Evolutionary conservation across 768 basidiomycete species (phyloP).

Genomic region (Leccinum aurantiacum): DNA sequence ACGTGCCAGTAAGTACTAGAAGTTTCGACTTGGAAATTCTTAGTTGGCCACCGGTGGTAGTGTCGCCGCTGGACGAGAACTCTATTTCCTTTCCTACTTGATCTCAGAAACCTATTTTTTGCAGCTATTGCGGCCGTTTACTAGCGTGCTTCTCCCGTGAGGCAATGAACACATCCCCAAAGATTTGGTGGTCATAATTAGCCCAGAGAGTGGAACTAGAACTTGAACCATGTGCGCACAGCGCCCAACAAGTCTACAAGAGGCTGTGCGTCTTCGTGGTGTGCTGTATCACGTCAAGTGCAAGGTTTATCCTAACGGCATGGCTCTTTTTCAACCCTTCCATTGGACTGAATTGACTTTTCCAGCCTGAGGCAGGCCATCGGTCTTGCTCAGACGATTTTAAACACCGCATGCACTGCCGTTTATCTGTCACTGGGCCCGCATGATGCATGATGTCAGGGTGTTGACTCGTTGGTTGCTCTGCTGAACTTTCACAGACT

Average conservation of each 20-base stretch:
- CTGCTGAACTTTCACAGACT: neutral
- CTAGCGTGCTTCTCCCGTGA: neutral
- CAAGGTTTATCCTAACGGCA: neutral
- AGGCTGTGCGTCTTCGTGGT: neutral
- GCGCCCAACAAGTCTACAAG: neutral
- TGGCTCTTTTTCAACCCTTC: neutral
- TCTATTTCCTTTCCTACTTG: conserved; percentile 7
- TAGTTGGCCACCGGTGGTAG: neutral
- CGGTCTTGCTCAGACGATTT: conserved; percentile 3
- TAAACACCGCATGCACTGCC: neutral
- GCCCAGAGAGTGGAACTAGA: neutral
- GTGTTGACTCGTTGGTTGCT: conserved; percentile 2
- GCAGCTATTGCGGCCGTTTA: conserved; percentile 12
- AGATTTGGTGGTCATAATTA: conserved; percentile 13
- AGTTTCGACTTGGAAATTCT: neutral
- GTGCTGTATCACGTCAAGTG: neutral
- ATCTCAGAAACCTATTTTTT: conserved; percentile 10
- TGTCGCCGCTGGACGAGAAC: conserved; percentile 14
- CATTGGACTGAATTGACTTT: neutral
- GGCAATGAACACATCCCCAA: conserved; percentile 1
- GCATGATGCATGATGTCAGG: conserved; percentile 13
- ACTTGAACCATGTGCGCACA: conserved; percentile 4
- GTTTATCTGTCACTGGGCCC: neutral
- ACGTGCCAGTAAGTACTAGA: conserved; percentile 16
- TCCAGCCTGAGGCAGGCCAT: neutral